Conservation (phyloP, 768 basidiomycete genomes). For the Cyclocybe cylindracea region DNA sequence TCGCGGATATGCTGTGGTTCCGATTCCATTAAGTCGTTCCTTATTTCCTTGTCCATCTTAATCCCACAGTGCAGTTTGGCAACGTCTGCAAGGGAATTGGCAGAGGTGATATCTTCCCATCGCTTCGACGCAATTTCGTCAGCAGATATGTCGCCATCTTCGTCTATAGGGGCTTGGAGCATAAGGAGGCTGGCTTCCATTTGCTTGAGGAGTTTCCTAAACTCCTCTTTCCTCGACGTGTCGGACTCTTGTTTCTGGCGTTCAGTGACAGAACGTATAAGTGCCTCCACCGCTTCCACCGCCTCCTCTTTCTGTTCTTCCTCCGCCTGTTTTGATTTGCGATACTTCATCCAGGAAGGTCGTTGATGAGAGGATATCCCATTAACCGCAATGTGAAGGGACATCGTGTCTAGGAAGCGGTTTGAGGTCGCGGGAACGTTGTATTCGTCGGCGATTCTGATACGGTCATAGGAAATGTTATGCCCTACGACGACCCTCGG, state of each 20-base stretch:
- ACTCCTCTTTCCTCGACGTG: constrained; percentile 43
- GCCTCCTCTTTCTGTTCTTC: constrained; percentile 62
- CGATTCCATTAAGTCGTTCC: constrained; percentile 74
- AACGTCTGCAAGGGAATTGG: constrained; percentile 91
- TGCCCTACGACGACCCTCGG: constrained; percentile 85
- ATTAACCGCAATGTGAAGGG: constrained; percentile 89
- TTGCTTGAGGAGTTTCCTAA: constrained; percentile 33
- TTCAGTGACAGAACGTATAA: constrained; percentile 44
- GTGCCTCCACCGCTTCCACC: constrained; percentile 51
- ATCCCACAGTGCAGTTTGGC: constrained; percentile 88
- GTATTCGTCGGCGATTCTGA: constrained; percentile 84
- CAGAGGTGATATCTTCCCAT: constrained; percentile 94
- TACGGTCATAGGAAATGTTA: constrained; percentile 93
- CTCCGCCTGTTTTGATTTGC: constrained; percentile 65
- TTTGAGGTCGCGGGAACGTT: constrained; percentile 61
- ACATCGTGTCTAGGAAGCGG: constrained; percentile 93
- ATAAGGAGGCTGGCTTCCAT: constrained; percentile 40
- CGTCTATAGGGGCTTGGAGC: constrained; percentile 19
- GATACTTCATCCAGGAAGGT: constrained; percentile 87
- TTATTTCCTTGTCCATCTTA: constrained; percentile 72
- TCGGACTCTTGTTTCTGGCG: constrained; percentile 50
- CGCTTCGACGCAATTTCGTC: constrained; percentile 52
- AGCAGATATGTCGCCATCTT: constrained; percentile 21
- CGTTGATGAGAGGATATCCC: constrained; percentile 96
- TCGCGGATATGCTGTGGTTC: constrained; percentile 65